Base-by-base conservation (phyloP, 1,139 yeast species). In the Starmera stellimalicola region DNA sequence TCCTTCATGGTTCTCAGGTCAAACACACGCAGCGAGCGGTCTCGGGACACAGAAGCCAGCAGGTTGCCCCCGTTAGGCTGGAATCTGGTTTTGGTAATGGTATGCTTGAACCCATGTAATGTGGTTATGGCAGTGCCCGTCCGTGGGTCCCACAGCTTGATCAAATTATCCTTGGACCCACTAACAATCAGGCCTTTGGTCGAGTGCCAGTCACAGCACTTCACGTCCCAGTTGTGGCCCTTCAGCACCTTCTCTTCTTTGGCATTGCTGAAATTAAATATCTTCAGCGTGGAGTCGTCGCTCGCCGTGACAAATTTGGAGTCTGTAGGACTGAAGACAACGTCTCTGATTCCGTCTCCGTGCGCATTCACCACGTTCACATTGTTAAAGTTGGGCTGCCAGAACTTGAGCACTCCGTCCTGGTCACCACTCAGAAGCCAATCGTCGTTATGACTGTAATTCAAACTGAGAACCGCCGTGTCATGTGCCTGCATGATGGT, bases 211-310 rank as follows among this genome's bases (percentile, higher is more conserved):
- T 91, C 97, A 34, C 94, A 87, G 38, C 91, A 76, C 54, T 91
- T 91, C 22, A 91, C 96, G 59, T 91, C 99, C 99, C 99, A 91
- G 52, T 93, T 95, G 58, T 91, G 99, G 1, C 97, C 98, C 18
- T 77, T 70, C 33, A 91, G 65, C 1, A 74, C 68, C 30, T 85
- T 60, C 52, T 91, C 99, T 48, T 85, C 94, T 38, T 73, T 65
- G 32, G 94, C 95, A 44, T 82, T 84, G 53, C 83, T 81, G 57
- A 91, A 91, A 55, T 88, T 85, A 97, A 97, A 91, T 30, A 91
- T 77, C 52, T 91, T 91, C 38, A 91, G 60, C 6, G 81, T 70
- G 28, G 88, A 82, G 54, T 91, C 98, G 58, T 91, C 98, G 16
- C 94, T 82, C 42, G 94, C 84, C 2, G 95, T 84, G 17, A 87